phyloP scores from a whole-genome alignment of 208 protist genomes.

The Trypanosomatidae sp. region DNA sequence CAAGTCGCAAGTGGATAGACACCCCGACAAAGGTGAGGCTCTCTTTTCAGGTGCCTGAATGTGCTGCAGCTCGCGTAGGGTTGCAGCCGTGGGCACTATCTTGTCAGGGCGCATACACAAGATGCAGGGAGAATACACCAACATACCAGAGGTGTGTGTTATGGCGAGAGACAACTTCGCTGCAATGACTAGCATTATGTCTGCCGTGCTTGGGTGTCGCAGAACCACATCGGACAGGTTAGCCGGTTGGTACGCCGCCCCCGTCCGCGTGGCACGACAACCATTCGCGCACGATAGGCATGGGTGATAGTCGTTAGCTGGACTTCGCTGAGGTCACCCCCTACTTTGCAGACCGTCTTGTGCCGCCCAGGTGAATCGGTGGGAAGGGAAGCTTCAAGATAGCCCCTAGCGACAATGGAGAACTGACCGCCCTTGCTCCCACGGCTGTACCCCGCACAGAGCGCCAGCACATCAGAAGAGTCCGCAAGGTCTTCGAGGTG shows the following conservation, averaged over 20 bases:
- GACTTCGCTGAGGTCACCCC: slow-evolving; percentile 61
- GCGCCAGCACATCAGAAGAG: slow-evolving; percentile 75
- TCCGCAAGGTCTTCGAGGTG: slow-evolving; percentile 84
- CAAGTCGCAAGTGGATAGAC: slow-evolving; percentile 16
- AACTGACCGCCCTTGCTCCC: slow-evolving; percentile 69
- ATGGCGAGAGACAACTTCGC: slow-evolving; percentile 63
- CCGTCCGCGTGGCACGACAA: slow-evolving; percentile 6
- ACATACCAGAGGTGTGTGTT: slow-evolving; percentile 49
- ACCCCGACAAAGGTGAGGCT: slow-evolving; percentile 18
- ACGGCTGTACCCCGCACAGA: slow-evolving; percentile 84
- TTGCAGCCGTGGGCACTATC: slow-evolving; percentile 54
- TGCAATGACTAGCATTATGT: slow-evolving; percentile 78
- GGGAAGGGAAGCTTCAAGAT: slow-evolving; percentile 36
- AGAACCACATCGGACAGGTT: slow-evolving; percentile 73
- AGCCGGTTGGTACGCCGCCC: slow-evolving; percentile 28
- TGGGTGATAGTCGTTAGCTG: slow-evolving; percentile 54
- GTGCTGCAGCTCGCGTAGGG: slow-evolving; percentile 46
- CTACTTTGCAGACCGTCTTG: slow-evolving; percentile 86
- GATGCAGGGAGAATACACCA: slow-evolving; percentile 81
- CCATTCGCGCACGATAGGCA: slow-evolving; percentile 46
- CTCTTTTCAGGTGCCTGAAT: slow-evolving; percentile 37
- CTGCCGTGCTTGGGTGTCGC: slow-evolving; percentile 41
- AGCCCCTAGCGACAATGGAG: slow-evolving; percentile 77
- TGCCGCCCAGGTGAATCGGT: slow-evolving; percentile 29
- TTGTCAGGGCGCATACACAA: slow-evolving; percentile 69